Conservation (phyloP, 495 filamentous ascomycete genomes). For the Penicillium riverlandense region DNA sequence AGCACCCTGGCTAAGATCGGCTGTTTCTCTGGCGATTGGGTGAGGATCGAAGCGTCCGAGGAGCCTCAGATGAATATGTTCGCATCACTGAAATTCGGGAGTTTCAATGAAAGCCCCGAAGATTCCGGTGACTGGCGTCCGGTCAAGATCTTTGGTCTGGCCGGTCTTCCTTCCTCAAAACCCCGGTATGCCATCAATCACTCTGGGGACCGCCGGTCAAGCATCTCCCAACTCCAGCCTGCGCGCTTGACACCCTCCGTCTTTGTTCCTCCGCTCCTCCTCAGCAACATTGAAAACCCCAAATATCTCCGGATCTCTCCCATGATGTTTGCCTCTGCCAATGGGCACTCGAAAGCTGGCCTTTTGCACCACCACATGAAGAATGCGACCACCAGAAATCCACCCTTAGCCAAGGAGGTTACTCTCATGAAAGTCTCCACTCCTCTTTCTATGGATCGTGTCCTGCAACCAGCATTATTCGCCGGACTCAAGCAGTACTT, state of each 20-base stretch:
- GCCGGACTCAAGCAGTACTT: conserved; percentile 81
- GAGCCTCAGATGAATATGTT: conserved; percentile 54
- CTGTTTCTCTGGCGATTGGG: conserved; percentile 97
- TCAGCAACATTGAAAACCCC: conserved; percentile 72
- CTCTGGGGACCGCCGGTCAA: conserved; percentile 39
- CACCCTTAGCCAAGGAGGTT: conserved; percentile 84
- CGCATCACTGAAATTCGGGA: conserved; percentile 42
- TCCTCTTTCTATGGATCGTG: conserved; percentile 75
- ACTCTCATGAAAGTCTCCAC: conserved; percentile 86
- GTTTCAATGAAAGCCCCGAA: conserved; percentile 39
- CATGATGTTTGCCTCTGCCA: conserved; percentile 41
- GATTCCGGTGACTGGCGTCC: conserved; percentile 60
- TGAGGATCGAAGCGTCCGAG: conserved; percentile 67
- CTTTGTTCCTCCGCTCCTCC: conserved; percentile 77
- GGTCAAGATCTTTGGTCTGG: conserved; percentile 78
- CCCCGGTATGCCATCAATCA: conserved; percentile 47
- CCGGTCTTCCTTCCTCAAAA: conserved; percentile 52
- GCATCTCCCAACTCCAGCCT: conserved; percentile 41
- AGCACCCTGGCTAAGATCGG: conserved; percentile 77
- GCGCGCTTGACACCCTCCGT: conserved; percentile 47
- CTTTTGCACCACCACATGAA: conserved; percentile 37
- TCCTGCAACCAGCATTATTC: conserved; percentile 76
- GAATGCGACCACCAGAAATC: conserved; percentile 47
- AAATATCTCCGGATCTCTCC: conserved; percentile 67
- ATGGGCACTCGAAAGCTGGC: conserved; percentile 24